Base-by-base conservation (phyloP, 164 flowering plant genomes). In the Aristolochia californica region DNA sequence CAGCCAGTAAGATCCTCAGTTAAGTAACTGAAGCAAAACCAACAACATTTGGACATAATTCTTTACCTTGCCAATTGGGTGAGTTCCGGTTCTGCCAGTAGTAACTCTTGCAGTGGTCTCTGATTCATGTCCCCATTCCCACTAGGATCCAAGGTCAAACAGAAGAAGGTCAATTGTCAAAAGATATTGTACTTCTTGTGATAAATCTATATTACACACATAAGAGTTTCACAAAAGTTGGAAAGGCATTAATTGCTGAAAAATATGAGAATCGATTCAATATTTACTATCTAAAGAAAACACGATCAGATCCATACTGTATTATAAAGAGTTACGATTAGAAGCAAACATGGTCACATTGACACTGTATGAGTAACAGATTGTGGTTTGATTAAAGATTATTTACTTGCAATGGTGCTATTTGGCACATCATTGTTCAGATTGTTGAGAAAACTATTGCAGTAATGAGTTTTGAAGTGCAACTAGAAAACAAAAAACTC, bases 81-180 rank as follows among this genome's bases (percentile, higher is more conserved):
- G 47, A 72, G 73, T 45, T 66, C 63, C 22, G 76, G 70, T 59
- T 72, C 72, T 28, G 62, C 62, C 66, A 69, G 18, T 40, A 72
- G 54, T 54, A 69, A 49, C 51, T 62, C 76, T 54, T 53, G 68
- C 44, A 72, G 63, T 43, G 76, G 45, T 45, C 34, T 60, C 45
- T 44, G 28, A 44, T 48, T 58, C 15, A 51, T 24, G 23, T 57
- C 63, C 55, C 67, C 53, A 59, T 68, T 38, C 51, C 45, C 48
- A 55, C 64, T 17, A 23, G 14, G 43, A 54, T 7, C 26, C 40
- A 43, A 48, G 38, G 59, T 54, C 43, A 27, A 54, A 30, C 15
- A 15, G 11, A 54, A 15, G 11, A 54, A 24, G 27, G 5, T 24
- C 27, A 7, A n/a, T 5, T 51, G 16, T 15, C 25, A 22, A 18